Base-by-base conservation (phyloP, 768 basidiomycete species). In the Vararia minispora region DNA sequence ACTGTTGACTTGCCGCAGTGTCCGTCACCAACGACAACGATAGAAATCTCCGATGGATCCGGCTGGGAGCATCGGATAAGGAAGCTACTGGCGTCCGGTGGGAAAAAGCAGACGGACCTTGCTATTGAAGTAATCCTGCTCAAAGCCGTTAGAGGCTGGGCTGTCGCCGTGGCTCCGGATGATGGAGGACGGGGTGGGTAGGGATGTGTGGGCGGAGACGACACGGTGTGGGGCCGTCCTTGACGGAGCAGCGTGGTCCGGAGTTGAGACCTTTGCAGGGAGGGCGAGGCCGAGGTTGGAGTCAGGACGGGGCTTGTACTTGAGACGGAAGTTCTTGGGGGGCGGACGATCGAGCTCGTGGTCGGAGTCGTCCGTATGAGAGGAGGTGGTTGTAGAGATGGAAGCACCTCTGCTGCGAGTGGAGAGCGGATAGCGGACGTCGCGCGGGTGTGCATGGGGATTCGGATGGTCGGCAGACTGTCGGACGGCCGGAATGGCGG, bases 1-100 rank as follows among this genome's bases (percentile, higher is more conserved):
- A 88, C 69, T 3, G 76, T 74, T 2, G 86, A 80, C 60, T 97
- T 97, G 43, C 92, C 94, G 43, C 84, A 89, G 24, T 77, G 72
- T 27, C 68, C 58, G 10, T 74, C 69, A 11, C 94, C 94, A 27
- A 92, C 68, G 24, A 98, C 77, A 23, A 79, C 79, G 22, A 98
- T 63, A 7, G 77, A 74, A 34, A 83, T 57, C 35, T 57, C 50
- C 11, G 51, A n/a, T n/a, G n/a, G n/a, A n/a, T n/a, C n/a, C n/a
- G n/a, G n/a, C n/a, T n/a, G n/a, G n/a, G n/a, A n/a, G n/a, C n/a
- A n/a, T n/a, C n/a, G n/a, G n/a, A n/a, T n/a, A n/a, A n/a, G n/a
- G n/a, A n/a, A n/a, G n/a, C n/a, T n/a, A n/a, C n/a, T n/a, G n/a
- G n/a, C n/a, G n/a, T n/a, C n/a, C n/a, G n/a, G n/a, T n/a, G n/a